Evolutionary conservation across 2,329 filamentous ascomycete species (phyloP).

Genomic region (Alternaria rosae): DNA sequence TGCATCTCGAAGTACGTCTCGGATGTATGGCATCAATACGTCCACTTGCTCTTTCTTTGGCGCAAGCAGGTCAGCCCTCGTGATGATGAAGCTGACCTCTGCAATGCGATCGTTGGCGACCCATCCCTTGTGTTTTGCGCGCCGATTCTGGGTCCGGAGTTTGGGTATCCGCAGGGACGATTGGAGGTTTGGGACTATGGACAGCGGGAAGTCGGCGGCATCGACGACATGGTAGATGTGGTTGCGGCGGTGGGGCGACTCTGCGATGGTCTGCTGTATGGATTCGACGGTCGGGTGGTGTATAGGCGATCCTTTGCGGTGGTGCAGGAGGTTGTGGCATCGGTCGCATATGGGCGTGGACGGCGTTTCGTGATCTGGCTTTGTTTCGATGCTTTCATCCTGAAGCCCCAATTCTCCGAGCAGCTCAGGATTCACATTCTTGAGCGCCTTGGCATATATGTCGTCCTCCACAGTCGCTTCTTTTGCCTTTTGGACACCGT

Average conservation of each 20-base stretch:
- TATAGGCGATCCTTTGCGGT: slow-evolving; percentile 75
- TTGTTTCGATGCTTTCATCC: slow-evolving; percentile 22
- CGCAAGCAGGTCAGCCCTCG: slow-evolving; percentile 83
- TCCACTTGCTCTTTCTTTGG: slow-evolving; percentile 86
- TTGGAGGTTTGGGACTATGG: slow-evolving; percentile 79
- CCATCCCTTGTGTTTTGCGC: slow-evolving; percentile 73
- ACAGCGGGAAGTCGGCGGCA: slow-evolving; percentile 96
- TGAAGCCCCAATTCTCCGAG: slow-evolving; percentile 42
- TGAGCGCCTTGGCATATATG: slow-evolving; percentile 46
- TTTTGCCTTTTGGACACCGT: slow-evolving; percentile 31
- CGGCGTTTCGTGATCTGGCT: slow-evolving; percentile 22
- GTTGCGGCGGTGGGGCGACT: slow-evolving; percentile 89
- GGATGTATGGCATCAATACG: slow-evolving; percentile 82
- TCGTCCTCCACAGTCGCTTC: slow-evolving; percentile 43
- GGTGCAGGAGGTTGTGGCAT: slow-evolving; percentile 82
- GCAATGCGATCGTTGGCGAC: slow-evolving; percentile 69
- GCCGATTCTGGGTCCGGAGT: slow-evolving; percentile 80
- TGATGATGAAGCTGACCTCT: slow-evolving; percentile 90
- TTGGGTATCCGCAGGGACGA: slow-evolving; percentile 74
- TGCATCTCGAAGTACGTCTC: slow-evolving; percentile 76
- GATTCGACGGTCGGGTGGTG: slow-evolving; percentile 81
- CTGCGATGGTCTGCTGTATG: slow-evolving; percentile 81
- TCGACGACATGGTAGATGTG: slow-evolving; percentile 96
- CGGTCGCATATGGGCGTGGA: slow-evolving; percentile 77
- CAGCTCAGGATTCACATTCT: slow-evolving; percentile 37